phyloP scores from a whole-genome alignment of 306 rosid genomes.

The Comarum palustre region DNA sequence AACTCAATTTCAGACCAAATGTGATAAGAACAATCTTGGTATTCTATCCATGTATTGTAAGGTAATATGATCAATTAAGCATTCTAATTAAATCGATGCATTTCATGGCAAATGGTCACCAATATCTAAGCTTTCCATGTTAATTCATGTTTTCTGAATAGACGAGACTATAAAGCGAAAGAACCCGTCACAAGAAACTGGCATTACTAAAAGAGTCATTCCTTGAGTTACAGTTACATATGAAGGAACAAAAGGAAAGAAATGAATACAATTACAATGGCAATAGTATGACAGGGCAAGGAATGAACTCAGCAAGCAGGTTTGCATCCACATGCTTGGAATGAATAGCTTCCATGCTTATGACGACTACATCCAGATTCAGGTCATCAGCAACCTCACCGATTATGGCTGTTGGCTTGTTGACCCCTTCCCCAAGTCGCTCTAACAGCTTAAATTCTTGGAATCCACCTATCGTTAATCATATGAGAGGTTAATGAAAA shows the following conservation, averaged over 20 bases:
- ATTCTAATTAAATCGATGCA: background rate
- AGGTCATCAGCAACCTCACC: slow-evolving; percentile 95
- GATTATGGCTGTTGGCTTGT: slow-evolving; percentile 80
- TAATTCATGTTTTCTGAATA: background rate
- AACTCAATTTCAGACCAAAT: too few species aligned
- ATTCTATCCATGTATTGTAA: background rate
- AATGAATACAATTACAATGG: slow-evolving; percentile 43
- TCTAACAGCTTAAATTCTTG: slow-evolving; percentile 72
- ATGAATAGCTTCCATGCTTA: slow-evolving; percentile 97
- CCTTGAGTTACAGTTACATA: slow-evolving; percentile 3
- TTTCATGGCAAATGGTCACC: background rate
- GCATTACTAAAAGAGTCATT: background rate
- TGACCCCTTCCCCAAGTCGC: slow-evolving; percentile 73
- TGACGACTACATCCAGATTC: slow-evolving; percentile 76
- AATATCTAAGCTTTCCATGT: background rate
- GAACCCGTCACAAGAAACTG: slow-evolving; percentile 1
- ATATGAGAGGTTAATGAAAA: slow-evolving; percentile 7
- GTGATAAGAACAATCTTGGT: background rate
- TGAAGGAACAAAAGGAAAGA: background rate
- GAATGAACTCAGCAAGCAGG: slow-evolving; percentile 89
- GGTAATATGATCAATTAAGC: background rate
- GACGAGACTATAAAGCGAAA: background rate
- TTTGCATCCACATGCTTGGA: slow-evolving; percentile 92
- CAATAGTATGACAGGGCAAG: slow-evolving; percentile 85
- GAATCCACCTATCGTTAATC: slow-evolving; percentile 57